A percentile compares a stretch with the other conserved stretches of the same genome.
These are phyloP conservation scores for Penicillium cosmopolitanum DNA, from an alignment of 495 filamentous ascomycete species.

Conservation along the genomic window DNA sequence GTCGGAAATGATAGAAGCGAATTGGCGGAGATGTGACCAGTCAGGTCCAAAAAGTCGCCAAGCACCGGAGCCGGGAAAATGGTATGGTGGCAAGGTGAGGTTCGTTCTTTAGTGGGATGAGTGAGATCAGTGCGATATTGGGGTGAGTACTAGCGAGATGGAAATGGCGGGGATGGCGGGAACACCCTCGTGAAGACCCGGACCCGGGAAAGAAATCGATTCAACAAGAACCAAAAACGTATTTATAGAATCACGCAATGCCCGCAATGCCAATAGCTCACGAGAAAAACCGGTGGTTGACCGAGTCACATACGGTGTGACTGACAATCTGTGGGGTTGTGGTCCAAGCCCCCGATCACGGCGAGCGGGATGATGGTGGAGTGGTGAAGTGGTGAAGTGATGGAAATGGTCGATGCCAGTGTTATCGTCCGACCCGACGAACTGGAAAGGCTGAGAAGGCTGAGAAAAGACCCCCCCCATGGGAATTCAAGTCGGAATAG, in stretches of 20 bases:
- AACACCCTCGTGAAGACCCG: background rate
- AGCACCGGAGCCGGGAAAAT: background rate
- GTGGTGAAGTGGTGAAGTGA: background rate
- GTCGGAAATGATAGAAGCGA: slow-evolving; percentile 6
- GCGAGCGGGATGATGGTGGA: slow-evolving; percentile 8
- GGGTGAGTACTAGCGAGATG: slow-evolving; percentile 1
- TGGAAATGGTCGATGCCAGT: background rate
- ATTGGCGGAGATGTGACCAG: slow-evolving; percentile 7
- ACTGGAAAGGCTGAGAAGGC: background rate
- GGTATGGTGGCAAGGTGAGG: background rate
- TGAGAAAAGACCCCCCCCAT: too few species aligned
- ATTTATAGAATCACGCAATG: slow-evolving; percentile 29
- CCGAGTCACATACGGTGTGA: slow-evolving; percentile 9
- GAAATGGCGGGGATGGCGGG: slow-evolving; percentile 8
- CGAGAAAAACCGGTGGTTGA: slow-evolving; percentile 19
- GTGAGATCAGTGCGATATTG: background rate
- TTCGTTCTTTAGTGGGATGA: background rate
- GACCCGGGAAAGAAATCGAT: slow-evolving; percentile 14
- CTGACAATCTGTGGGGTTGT: slow-evolving; percentile 3
- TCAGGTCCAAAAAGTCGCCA: background rate
- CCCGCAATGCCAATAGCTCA: slow-evolving; percentile 7
- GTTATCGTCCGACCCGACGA: background rate
- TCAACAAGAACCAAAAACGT: slow-evolving; percentile 15
- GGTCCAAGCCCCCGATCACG: slow-evolving; percentile 12
- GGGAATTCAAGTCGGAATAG: background rate